phyloP scores from a whole-genome alignment of 108 stramenopile species.

The Epithemia pelagica region DNA sequence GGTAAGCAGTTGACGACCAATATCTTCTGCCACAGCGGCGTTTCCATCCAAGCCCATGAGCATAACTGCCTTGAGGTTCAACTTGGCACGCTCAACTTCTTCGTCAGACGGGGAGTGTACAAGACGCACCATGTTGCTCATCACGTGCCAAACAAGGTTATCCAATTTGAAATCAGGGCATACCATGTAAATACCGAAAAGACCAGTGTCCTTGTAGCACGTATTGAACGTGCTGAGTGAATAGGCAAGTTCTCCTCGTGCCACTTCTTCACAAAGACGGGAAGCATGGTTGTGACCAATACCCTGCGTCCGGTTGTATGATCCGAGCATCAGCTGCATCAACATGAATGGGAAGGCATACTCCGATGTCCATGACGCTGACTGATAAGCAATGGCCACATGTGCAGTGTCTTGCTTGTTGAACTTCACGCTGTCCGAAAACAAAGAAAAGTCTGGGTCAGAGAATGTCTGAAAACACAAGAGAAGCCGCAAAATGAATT shows the following conservation, averaged over 20 bases:
- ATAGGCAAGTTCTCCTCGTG: slow-evolving; percentile 84
- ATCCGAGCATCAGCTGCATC: slow-evolving; percentile 95
- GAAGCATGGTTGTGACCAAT: slow-evolving; percentile 84
- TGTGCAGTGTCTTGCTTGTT: slow-evolving; percentile 90
- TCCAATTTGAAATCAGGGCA: slow-evolving; percentile 89
- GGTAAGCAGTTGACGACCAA: slow-evolving; percentile 96
- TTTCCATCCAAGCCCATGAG: slow-evolving; percentile 95
- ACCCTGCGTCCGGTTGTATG: slow-evolving; percentile 88
- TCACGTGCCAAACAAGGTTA: slow-evolving; percentile 80
- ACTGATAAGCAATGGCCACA: slow-evolving; percentile 94
- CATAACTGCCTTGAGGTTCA: slow-evolving; percentile 95
- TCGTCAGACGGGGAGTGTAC: slow-evolving; percentile 84
- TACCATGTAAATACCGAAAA: slow-evolving; percentile 96
- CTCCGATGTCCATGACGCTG: slow-evolving; percentile 95
- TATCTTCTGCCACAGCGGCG: slow-evolving; percentile 96
- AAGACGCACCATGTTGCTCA: slow-evolving; percentile 85
- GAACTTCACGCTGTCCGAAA: slow-evolving; percentile 59
- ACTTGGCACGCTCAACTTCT: slow-evolving; percentile 94
- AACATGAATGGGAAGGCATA: slow-evolving; percentile 98
- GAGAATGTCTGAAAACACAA: too few relatives aligned
- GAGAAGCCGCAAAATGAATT: too few relatives aligned
- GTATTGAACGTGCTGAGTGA: slow-evolving; percentile 95
- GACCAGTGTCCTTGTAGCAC: slow-evolving; percentile 99
- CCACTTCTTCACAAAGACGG: slow-evolving; percentile 88
- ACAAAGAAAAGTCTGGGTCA: too few relatives aligned